A percentile compares a stretch with the other conserved stretches of the same genome.
Conservation (phyloP, 495 filamentous ascomycete species). For the Aspergillus leporis region DNA sequence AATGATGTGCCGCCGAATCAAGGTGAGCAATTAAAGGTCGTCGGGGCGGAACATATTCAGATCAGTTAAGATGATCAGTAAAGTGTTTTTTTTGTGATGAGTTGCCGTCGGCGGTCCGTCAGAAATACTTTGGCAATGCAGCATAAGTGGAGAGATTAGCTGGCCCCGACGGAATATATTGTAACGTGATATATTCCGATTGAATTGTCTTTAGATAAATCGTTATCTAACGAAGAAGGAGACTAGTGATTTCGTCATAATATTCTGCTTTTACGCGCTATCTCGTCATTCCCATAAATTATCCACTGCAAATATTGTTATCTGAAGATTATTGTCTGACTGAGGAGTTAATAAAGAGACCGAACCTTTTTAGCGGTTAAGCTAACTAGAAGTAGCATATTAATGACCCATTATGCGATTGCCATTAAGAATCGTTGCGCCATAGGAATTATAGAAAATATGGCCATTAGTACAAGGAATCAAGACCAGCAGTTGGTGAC, state of each 20-base stretch:
- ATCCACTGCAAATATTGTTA: not conserved
- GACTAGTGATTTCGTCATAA: not conserved
- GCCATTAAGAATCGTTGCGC: not conserved
- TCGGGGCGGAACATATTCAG: not conserved
- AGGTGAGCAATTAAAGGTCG: not conserved
- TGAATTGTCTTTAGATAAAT: not conserved
- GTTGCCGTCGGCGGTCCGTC: not conserved
- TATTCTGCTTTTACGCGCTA: not conserved
- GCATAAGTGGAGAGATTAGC: not conserved
- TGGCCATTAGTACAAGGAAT: too few relatives aligned
- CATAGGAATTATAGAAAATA: too few relatives aligned
- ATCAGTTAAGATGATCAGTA: not conserved
- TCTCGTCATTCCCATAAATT: not conserved
- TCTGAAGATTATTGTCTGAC: not conserved
- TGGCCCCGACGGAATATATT: not conserved
- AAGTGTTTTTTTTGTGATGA: not conserved
- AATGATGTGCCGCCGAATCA: not conserved
- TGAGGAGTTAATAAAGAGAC: not conserved
- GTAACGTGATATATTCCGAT: not conserved
- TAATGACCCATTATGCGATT: not conserved
- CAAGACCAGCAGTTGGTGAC: too few relatives aligned
- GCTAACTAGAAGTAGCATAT: not conserved
- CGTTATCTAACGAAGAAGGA: not conserved
- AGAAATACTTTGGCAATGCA: not conserved
- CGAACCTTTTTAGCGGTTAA: not conserved